Evolutionary conservation across 331 rosid species (phyloP).

Genomic region (Quercus lobata): DNA sequence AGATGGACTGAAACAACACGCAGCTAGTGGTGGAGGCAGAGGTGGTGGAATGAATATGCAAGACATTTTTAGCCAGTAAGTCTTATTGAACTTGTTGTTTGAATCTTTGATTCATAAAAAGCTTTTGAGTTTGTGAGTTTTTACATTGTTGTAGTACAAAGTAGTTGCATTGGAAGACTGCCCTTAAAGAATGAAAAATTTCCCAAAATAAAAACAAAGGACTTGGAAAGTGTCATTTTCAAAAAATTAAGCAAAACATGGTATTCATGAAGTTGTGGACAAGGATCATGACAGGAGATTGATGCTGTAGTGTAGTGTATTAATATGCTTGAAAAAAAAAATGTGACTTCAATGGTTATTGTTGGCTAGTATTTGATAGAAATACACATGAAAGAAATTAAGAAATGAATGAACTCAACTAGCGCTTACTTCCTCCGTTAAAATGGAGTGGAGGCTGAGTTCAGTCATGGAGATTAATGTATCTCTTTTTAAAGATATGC

Average conservation of each 20-base stretch:
- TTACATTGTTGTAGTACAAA: not conserved
- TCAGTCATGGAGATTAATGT: too few relatives aligned
- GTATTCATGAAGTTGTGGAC: not conserved
- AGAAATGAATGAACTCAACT: too few relatives aligned
- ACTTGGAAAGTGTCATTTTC: not conserved
- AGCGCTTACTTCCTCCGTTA: too few relatives aligned
- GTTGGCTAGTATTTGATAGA: not conserved
- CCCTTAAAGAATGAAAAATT: not conserved
- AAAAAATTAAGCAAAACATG: not conserved
- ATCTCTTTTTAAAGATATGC: too few relatives aligned
- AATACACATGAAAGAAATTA: not conserved
- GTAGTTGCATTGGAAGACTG: not conserved
- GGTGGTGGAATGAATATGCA: constrained; percentile 90
- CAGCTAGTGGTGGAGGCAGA: constrained; percentile 84
- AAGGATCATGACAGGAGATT: not conserved
- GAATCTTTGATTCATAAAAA: too few relatives aligned
- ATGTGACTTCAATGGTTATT: not conserved
- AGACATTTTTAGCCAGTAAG: constrained; percentile 79
- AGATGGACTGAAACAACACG: constrained; percentile 93
- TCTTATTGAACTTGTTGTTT: not conserved
- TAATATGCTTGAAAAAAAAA: not conserved
- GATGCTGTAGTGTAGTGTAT: not conserved
- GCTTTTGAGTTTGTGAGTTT: not conserved
- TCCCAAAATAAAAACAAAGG: not conserved
- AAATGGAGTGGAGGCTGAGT: too few relatives aligned